Evolutionary conservation across 345 rosid species (phyloP), one percentile per base, ranked within the genome.

Genomic region (Melaleuca alternifolia): DNA sequence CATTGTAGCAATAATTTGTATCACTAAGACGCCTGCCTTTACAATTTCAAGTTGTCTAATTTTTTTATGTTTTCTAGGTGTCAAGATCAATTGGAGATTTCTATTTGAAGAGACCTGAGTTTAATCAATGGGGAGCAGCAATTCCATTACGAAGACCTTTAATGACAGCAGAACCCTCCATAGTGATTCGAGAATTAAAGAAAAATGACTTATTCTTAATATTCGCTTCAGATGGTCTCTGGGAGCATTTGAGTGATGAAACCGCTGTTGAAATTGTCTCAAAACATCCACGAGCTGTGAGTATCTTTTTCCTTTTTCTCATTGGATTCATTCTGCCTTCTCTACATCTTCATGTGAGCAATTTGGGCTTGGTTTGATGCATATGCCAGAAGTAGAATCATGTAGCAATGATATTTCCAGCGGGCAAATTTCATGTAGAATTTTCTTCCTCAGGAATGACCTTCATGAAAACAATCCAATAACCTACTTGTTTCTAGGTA

Each of bases 201-300:
- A 85, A 82, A 46, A 44, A 83, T 14, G 88, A 87, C 51, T 51
- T 87, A 41, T 87, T 87, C 83, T 23, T 87, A 7, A 84, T 87
- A 87, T 87, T 87, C 51, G 88, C 88, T 37, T 87, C 88, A 23
- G 88, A 87, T 71, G 88, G 88, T 82, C 83, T 87, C 28, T 87
- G 88, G 88, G 88, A 87, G 88, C 88, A 87, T 23, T 71, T 87
- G 51, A 62, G 82, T n/a, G 88, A 87, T 52, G 83, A 87, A 83
- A 46, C 52, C 53, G 86, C 88, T 2, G 88, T 87, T 48, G 82
- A 87, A 15, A 84, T 84, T 26, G 86, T 87, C 44, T 44, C 50
- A 8, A 87, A 65, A 44, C 15, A 71, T 83, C 88, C 88, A 52
- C 76, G 85, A 84, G 61, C 88, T 37, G 88, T 87, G 77, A 33